These are phyloP conservation scores for Scheffersomyces lignosus DNA, from an alignment of 805 yeast species.

Conservation along the genomic window DNA sequence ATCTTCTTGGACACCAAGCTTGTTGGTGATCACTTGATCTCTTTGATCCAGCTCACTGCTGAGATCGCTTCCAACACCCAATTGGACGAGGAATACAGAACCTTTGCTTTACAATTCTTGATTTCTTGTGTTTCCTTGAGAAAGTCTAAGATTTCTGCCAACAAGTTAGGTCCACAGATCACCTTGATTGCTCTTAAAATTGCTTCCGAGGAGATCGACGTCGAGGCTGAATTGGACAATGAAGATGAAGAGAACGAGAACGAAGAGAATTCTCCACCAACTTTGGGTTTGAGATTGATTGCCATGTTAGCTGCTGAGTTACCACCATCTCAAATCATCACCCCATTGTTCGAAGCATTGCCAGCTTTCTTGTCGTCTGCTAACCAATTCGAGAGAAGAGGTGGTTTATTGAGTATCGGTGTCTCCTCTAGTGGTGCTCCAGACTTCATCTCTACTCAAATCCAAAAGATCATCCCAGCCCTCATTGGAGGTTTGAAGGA, in stretches of 20 bases:
- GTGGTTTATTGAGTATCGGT: conserved; percentile 78
- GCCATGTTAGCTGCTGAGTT: conserved; percentile 77
- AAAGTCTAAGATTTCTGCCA: conserved; percentile 74
- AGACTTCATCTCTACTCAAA: conserved; percentile 77
- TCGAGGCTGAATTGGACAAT: conserved; percentile 71
- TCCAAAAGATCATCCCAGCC: conserved; percentile 70
- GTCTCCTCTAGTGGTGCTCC: conserved; percentile 92
- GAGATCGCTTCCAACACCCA: conserved; percentile 67
- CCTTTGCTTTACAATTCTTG: conserved; percentile 80
- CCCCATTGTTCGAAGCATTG: conserved; percentile 69
- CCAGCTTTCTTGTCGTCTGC: conserved; percentile 55
- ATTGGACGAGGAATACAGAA: conserved; percentile 79
- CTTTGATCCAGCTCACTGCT: conserved; percentile 68
- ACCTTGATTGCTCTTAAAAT: conserved; percentile 72
- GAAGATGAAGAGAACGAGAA: conserved; percentile 92
- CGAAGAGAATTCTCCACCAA: conserved; percentile 80
- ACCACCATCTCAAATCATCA: conserved; percentile 90
- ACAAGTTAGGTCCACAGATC: conserved; percentile 81
- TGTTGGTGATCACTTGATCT: conserved; percentile 71
- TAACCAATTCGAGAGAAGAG: conserved; percentile 79
- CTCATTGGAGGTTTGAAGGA: conserved; percentile 78
- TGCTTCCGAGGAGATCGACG: conserved; percentile 73
- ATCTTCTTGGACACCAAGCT: conserved; percentile 74
- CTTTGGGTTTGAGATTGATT: conserved; percentile 77
- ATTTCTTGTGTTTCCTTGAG: conserved; percentile 77